Conservation (phyloP, 208 protist species). For the Leishmania lainsoni region DNA sequence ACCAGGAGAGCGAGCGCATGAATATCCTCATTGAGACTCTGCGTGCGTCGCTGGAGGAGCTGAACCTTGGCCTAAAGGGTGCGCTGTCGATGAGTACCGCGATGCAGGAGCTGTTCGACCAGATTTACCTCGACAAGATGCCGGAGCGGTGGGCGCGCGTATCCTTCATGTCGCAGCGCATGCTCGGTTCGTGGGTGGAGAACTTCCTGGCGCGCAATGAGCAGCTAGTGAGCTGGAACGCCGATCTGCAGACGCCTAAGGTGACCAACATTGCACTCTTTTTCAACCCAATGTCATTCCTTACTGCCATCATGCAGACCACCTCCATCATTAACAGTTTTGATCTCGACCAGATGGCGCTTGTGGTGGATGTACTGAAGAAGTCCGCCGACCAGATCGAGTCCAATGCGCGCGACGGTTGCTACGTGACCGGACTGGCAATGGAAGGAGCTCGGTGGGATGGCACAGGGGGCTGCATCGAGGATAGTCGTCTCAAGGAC, state of each 20-base stretch:
- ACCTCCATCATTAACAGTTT: conserved; percentile 97
- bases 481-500: conserved; percentile 95
- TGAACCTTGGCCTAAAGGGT: conserved; percentile 96
- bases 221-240: conserved; percentile 95
- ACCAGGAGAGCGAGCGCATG: conserved; percentile 99
- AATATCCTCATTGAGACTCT: conserved; percentile 95
- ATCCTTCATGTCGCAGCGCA: conserved; percentile 96
- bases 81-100: conserved; percentile 93
- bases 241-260: conserved; percentile 93
- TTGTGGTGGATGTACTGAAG: conserved; percentile 95
- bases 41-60: conserved; percentile 93
- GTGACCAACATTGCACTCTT: conserved; percentile 95
- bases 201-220: conserved; percentile 95
- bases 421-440: conserved; percentile 96
- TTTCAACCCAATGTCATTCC: conserved; percentile 99
- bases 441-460: conserved; percentile 99
- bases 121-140: conserved; percentile 93
- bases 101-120: conserved; percentile 94
- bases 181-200: conserved; percentile 95
- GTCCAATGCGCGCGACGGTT: conserved; percentile 95
- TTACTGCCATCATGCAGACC: conserved; percentile 99
- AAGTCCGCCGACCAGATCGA: conserved; percentile 96
- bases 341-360: conserved; percentile 96
- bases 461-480: conserved; percentile 77
- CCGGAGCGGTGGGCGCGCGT: conserved; percentile 95